Conservation (phyloP, 1,139 yeast genomes). For the Casaregolazyma lundiana region DNA sequence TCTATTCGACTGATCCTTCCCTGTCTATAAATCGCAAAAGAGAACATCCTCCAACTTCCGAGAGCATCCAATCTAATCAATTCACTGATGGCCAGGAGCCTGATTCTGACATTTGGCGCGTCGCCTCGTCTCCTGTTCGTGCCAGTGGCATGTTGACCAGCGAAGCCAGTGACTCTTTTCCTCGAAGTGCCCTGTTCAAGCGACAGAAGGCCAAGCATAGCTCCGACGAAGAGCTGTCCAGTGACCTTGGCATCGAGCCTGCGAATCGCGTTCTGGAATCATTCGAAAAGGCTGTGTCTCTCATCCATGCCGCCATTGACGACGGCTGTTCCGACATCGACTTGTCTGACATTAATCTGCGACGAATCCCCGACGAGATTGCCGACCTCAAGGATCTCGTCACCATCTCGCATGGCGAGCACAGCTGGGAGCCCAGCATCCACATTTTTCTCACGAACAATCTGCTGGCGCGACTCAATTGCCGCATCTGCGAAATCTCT, state of each 20-base stretch:
- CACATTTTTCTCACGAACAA: slow-evolving; percentile 51
- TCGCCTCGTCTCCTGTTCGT: slow-evolving; percentile 25
- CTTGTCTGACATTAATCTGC: slow-evolving; percentile 42
- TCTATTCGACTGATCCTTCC: slow-evolving; percentile 29
- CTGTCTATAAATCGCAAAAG: slow-evolving; percentile 26
- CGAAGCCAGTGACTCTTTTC: neutral
- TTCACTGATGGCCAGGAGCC: slow-evolving; percentile 26
- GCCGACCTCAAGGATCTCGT: slow-evolving; percentile 51
- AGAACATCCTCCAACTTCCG: slow-evolving; percentile 31
- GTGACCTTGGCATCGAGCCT: neutral
- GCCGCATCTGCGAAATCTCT: slow-evolving; percentile 45
- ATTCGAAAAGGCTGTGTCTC: slow-evolving; percentile 13
- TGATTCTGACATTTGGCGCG: slow-evolving; percentile 20
- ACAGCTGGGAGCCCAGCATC: slow-evolving; percentile 28
- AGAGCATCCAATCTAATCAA: slow-evolving; percentile 24
- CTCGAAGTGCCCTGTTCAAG: neutral
- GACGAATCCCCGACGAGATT: slow-evolving; percentile 50
- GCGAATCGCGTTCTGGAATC: slow-evolving; percentile 3
- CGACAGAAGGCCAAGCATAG: neutral
- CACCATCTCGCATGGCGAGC: slow-evolving; percentile 12
- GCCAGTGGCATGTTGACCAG: slow-evolving; percentile 1
- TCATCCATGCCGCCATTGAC: slow-evolving; percentile 32
- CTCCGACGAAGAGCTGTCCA: slow-evolving; percentile 1
- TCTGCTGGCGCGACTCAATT: slow-evolving; percentile 46
- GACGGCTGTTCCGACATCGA: slow-evolving; percentile 37